phyloP scores from a whole-genome alignment of 2,329 filamentous ascomycete species.

The Nemania sp. region DNA sequence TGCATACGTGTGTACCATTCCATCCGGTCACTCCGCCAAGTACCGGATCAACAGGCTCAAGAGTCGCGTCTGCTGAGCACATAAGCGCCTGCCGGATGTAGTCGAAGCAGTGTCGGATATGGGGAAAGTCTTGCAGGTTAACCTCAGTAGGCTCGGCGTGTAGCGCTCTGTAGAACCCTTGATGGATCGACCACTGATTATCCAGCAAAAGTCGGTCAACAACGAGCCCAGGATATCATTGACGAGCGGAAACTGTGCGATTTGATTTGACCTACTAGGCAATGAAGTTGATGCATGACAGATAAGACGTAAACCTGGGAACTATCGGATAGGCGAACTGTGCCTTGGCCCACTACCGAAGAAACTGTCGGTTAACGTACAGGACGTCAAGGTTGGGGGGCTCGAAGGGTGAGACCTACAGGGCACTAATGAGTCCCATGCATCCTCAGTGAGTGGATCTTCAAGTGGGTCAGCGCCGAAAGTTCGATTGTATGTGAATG shows the following conservation, averaged over 20 bases:
- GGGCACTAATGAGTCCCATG: conserved; percentile 19
- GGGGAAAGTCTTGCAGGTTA: neutral
- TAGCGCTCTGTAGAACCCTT: neutral
- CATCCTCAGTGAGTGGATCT: conserved; percentile 1
- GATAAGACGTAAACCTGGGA: conserved; percentile 12
- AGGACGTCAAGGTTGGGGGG: too few species aligned
- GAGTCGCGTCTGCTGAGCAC: conserved; percentile 14
- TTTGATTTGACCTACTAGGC: neutral
- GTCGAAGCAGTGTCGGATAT: conserved; percentile 23
- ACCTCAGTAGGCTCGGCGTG: neutral
- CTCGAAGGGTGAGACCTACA: neutral
- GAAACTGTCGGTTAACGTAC: neutral
- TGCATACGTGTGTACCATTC: neutral
- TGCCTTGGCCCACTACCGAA: conserved; percentile 14
- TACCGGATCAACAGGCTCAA: conserved; percentile 12
- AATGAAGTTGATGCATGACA: conserved; percentile 14
- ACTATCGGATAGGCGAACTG: conserved; percentile 3
- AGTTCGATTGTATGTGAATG: conserved; percentile 18
- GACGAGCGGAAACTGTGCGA: neutral
- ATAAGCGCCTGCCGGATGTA: conserved; percentile 17
- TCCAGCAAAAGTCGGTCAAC: conserved; percentile 1
- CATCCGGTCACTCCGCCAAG: conserved; percentile 15
- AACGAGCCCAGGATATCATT: neutral
- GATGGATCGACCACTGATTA: conserved; percentile 1
- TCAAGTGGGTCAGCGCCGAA: conserved; percentile 13